These are phyloP conservation scores for Kwoniella dendrophila DNA, from an alignment of 768 basidiomycete species.

Conservation along the genomic window DNA sequence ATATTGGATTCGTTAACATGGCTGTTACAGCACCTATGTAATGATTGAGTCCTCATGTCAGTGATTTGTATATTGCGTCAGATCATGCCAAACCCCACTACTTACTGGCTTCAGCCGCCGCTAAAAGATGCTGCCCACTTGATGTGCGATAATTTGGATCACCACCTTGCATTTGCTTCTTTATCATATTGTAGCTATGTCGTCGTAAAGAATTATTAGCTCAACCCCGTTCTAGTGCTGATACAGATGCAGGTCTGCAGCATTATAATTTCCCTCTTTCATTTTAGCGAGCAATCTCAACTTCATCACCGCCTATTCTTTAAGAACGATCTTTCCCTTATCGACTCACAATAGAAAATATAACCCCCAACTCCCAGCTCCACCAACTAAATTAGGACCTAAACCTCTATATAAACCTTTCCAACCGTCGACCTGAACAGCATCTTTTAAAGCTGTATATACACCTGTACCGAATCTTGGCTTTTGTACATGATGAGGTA, in stretches of 20 bases:
- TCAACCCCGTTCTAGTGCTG: no score
- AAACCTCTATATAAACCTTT: constrained; percentile 87
- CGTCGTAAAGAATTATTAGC: not conserved
- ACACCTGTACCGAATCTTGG: constrained; percentile 61
- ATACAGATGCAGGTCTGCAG: no score
- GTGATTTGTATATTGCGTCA: not conserved
- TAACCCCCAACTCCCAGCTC: constrained; percentile 93
- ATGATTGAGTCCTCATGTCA: not conserved
- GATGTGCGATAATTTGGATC: constrained; percentile 71
- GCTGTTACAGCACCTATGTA: constrained; percentile 83
- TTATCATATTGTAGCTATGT: constrained; percentile 86
- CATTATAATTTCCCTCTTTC: no score
- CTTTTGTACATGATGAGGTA: constrained; percentile 26
- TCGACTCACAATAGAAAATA: constrained; percentile 92
- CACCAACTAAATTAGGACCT: constrained; percentile 86
- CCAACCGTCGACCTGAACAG: constrained; percentile 75
- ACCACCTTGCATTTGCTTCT: constrained; percentile 68
- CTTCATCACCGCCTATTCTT: no score
- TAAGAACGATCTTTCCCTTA: no score
- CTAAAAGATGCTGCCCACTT: constrained; percentile 77
- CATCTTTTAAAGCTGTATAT: constrained; percentile 71
- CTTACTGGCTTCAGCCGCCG: constrained; percentile 95
- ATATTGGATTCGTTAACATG: constrained; percentile 92
- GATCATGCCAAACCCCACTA: constrained; percentile 34
- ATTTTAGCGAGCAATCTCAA: no score